phyloP scores from a whole-genome alignment of 768 basidiomycete genomes.

The Suillus paluster region DNA sequence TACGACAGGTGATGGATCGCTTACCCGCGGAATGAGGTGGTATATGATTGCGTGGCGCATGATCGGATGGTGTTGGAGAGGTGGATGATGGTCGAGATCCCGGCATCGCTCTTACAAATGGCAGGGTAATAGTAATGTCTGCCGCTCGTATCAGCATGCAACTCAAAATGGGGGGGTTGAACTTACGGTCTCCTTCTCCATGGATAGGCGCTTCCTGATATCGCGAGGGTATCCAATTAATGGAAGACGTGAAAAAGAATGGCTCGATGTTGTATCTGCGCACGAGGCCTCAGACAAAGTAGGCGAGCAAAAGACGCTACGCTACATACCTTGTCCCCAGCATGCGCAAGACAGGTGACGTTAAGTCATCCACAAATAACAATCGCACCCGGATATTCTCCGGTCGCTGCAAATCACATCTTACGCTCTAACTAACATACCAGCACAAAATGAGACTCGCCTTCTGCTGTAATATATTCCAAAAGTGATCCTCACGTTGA shows the following conservation, averaged over 20 bases:
- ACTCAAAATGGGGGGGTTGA: slow-evolving; percentile 5
- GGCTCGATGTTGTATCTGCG: slow-evolving; percentile 59
- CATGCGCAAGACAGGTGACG: slow-evolving; percentile 57
- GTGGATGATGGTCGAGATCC: slow-evolving; percentile 16
- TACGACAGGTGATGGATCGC: slow-evolving; percentile 7
- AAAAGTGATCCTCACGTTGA: slow-evolving; percentile 34
- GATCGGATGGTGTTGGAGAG: neutral
- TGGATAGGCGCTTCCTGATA: slow-evolving; percentile 54
- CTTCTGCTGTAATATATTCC: slow-evolving; percentile 32
- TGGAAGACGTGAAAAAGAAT: slow-evolving; percentile 66
- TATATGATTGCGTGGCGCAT: too few species aligned
- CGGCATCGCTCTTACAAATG: slow-evolving; percentile 50
- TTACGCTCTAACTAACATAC: neutral
- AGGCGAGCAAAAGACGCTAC: neutral
- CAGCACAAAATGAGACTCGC: slow-evolving; percentile 34
- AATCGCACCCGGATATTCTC: slow-evolving; percentile 47
- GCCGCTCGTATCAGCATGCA: slow-evolving; percentile 2
- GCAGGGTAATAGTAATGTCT: slow-evolving; percentile 62
- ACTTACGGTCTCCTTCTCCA: slow-evolving; percentile 56
- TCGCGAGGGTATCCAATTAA: slow-evolving; percentile 71
- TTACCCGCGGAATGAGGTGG: neutral
- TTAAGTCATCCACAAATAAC: slow-evolving; percentile 54
- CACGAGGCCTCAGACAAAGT: neutral
- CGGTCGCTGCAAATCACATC: slow-evolving; percentile 36
- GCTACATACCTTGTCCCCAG: slow-evolving; percentile 53